phyloP scores from a whole-genome alignment of 2,329 filamentous ascomycete species.

The Fusarium sulawesiense region DNA sequence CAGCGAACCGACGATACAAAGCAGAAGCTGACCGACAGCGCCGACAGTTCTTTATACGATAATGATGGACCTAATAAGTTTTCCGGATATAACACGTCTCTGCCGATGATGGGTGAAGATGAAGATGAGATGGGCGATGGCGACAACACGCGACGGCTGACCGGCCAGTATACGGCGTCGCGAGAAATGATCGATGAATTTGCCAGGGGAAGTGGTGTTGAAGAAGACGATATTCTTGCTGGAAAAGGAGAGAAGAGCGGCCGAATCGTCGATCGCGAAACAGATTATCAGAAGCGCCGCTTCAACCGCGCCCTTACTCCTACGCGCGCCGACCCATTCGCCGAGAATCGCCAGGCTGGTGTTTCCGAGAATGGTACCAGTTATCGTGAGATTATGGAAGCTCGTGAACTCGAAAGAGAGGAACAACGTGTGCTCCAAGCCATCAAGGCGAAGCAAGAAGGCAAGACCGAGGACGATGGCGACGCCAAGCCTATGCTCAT shows the following conservation, averaged over 20 bases:
- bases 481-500: conserved; percentile 82
- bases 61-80: conserved; percentile 82
- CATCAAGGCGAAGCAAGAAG: conserved; percentile 79
- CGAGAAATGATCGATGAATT: conserved; percentile 95
- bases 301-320: conserved; percentile 90
- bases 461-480: conserved; percentile 66
- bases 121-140: conserved; percentile 82
- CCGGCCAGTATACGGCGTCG: conserved; percentile 96
- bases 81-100: conserved; percentile 89
- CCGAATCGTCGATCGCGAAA: conserved; percentile 91
- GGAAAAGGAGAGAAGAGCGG: conserved; percentile 87
- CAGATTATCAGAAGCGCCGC: conserved; percentile 95
- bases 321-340: conserved; percentile 86
- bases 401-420: conserved; percentile 90
- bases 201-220: conserved; percentile 83
- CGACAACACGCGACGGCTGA: conserved; percentile 79
- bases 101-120: conserved; percentile 81
- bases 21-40: conserved; percentile 88
- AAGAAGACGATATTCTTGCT: conserved; percentile 90
- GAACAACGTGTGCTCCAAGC: conserved; percentile 86
- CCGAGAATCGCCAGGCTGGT: conserved; percentile 76
- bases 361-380: conserved; percentile 78
- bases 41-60: conserved; percentile 90
- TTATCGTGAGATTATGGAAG: conserved; percentile 91
- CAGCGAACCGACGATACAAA: conserved; percentile 92